Evolutionary conservation across 371 early-diverging fungal species (phyloP).

Genomic region (Lichtheimia ornata): DNA sequence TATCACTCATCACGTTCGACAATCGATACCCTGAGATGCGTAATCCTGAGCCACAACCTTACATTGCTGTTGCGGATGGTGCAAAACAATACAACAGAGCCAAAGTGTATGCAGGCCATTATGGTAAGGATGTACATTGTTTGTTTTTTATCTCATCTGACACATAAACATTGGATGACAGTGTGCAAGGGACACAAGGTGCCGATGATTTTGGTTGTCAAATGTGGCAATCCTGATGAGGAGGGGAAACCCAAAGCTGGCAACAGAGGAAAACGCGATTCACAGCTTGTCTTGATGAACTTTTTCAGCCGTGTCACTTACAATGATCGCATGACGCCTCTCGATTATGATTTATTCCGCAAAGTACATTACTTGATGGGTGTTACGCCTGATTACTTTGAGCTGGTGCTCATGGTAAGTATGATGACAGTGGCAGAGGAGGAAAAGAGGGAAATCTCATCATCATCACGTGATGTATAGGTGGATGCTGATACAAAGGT

Average conservation of each 20-base stretch:
- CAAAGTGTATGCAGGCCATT: conserved; percentile 92
- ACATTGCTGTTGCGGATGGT: conserved; percentile 87
- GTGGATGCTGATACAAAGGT: conserved; percentile 93
- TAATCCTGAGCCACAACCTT: conserved; percentile 67
- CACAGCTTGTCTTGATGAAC: conserved; percentile 92
- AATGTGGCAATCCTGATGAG: conserved; percentile 77
- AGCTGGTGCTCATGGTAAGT: conserved; percentile 81
- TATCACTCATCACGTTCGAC: conserved; percentile 59
- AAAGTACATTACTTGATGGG: conserved; percentile 76
- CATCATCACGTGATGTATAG: conserved; percentile 9
- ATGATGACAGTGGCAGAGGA: too few species aligned
- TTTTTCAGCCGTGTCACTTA: conserved; percentile 84
- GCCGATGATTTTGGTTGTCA: conserved; percentile 80
- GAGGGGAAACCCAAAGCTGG: conserved; percentile 75
- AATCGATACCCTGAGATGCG: conserved; percentile 46
- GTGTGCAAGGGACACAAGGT: conserved; percentile 53
- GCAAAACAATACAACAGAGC: conserved; percentile 84
- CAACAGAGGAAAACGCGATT: conserved; percentile 95
- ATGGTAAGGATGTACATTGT: conserved; percentile 29
- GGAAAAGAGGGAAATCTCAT: not conserved
- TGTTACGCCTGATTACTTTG: conserved; percentile 81
- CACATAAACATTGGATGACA: conserved; percentile 32
- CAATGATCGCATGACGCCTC: conserved; percentile 80
- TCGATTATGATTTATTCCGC: conserved; percentile 87
- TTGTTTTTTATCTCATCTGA: conserved; percentile 20